phyloP scores from a whole-genome alignment of 2,329 filamentous ascomycete genomes.

The Arthrobotrys iridis region DNA sequence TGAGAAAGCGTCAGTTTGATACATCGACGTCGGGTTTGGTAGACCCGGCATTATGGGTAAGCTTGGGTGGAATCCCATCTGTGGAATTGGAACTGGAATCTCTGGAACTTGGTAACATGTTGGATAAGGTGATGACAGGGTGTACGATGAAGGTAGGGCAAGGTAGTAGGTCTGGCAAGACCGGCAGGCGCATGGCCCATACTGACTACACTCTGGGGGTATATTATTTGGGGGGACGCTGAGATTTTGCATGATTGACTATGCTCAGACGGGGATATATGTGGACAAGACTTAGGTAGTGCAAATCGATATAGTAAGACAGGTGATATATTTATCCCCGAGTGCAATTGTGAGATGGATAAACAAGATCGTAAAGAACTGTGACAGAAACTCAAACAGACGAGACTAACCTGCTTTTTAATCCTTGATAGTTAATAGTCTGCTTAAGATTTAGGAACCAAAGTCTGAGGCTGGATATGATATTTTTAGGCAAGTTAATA shows the following conservation, averaged over 20 bases:
- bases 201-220: not conserved
- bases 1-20: constrained; percentile 22
- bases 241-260: constrained; percentile 7
- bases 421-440: too few species aligned
- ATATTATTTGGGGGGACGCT: not conserved
- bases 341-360: not conserved
- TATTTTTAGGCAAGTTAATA: too few species aligned
- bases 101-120: not conserved
- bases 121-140: not conserved
- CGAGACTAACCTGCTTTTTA: too few species aligned
- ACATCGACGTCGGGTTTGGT: not conserved
- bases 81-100: not conserved
- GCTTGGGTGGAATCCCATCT: not conserved
- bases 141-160: not conserved
- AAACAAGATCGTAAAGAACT: not conserved
- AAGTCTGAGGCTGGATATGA: too few species aligned
- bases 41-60: not conserved
- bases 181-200: constrained; percentile 17
- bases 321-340: not conserved
- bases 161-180: constrained; percentile 7
- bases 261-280: not conserved
- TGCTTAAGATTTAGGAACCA: too few species aligned
- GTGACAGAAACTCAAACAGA: too few species aligned
- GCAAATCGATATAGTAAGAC: not conserved
- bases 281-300: not conserved